Evolutionary conservation across 441 rosid species (phyloP).

Genomic region (Isatis lusitanica): DNA sequence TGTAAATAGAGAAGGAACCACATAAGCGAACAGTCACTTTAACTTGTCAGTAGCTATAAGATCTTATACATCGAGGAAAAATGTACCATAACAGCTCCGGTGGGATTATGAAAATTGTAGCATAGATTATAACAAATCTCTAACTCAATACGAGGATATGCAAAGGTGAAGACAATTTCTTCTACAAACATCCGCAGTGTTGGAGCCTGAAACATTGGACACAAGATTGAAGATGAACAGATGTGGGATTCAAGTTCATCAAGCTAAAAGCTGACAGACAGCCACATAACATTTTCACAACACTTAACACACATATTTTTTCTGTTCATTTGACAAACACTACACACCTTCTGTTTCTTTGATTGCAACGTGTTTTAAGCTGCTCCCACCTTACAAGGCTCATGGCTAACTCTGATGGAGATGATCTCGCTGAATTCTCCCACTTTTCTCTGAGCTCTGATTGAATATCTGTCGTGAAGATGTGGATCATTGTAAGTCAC

Average conservation of each 20-base stretch:
- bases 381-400: conserved; percentile 80
- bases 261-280: neutral
- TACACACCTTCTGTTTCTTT: conserved; percentile 69
- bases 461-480: conserved; percentile 59
- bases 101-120: neutral
- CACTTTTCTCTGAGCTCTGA: conserved; percentile 85
- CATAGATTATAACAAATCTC: conserved; percentile 50
- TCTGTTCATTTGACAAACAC: neutral
- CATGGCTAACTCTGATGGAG: conserved; percentile 65
- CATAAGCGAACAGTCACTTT: neutral
- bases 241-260: neutral
- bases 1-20: conserved; percentile 29
- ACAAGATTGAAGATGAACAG: conserved; percentile 1
- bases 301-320: neutral
- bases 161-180: conserved; percentile 81
- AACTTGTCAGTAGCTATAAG: neutral
- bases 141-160: conserved; percentile 94
- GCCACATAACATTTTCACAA: neutral
- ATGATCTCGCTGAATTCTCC: conserved; percentile 61
- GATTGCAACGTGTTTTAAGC: conserved; percentile 69
- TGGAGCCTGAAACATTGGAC: conserved; percentile 48
- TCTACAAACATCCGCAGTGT: conserved; percentile 76
- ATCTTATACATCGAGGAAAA: neutral
- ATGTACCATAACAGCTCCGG: neutral
- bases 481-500: conserved; percentile 9